Base-by-base conservation (phyloP, 805 yeast species). In the Myxozyma neglecta region DNA sequence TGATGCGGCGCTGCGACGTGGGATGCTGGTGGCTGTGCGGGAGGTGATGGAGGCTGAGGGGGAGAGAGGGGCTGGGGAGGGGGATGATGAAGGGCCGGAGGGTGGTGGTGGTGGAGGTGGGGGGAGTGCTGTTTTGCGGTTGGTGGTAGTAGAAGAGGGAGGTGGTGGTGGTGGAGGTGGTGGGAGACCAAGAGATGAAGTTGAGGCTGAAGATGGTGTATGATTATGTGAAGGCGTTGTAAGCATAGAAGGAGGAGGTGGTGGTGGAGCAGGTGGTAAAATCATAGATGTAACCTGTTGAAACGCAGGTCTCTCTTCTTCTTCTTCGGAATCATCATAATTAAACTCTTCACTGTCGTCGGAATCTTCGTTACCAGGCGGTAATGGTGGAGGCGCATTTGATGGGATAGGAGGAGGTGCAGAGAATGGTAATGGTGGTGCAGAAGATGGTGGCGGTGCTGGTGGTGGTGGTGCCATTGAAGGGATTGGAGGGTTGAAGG, bases 241-340 rank as follows among this genome's bases (percentile, higher is more conserved):
- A 16, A 58, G 16, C n/a, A 68, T 40, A 7, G 80, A 73, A 1
- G 76, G 73, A 11, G 75, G 71, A 9, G 78, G 75, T 11, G 80
- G 74, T 1, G 70, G 69, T 8, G 61, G 56, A 5, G 75, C 63
- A 24, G 71, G 60, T n/a, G 69, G 60, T 14, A 57, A 48, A 11
- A 57, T 3, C 60, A 57, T 57, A 20, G 56, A 50, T 1, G 52
- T 16, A 14, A 57, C 56, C 5, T 16, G 56, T 35, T 50, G 52
- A 37, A 29, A 46, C 3, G 53, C 47, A 13, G 58, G 58, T 20
- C 57, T 18, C n/a, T 24, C 40, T 13, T 16, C 45, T 20, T 53
- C 52, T 14, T 36, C 57, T 5, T 53, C 39, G 36, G 47, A 46
- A 42, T 45, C 45, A 10, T 54, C 52, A 13, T 36, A 45, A 20